Percentiles rank a stretch among this genome's conserved stretches.
These are phyloP conservation scores for Rhytidiadelphus loreus DNA, from an alignment of 225 moss, liverwort and hornwort species.

Conservation along the genomic window DNA sequence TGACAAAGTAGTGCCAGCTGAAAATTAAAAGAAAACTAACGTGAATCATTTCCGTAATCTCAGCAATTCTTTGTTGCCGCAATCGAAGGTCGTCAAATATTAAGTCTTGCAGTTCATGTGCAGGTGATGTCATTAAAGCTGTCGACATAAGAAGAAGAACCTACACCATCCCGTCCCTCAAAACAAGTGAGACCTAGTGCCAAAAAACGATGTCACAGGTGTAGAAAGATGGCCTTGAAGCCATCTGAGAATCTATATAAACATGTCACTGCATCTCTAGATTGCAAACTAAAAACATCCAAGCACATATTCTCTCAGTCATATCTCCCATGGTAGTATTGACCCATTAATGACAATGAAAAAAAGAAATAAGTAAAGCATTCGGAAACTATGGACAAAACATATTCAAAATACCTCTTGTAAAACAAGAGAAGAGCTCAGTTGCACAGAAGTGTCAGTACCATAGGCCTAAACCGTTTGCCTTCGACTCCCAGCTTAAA, in stretches of 20 bases:
- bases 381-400: neutral
- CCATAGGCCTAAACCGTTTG: conserved; percentile 98
- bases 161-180: conserved; percentile 17
- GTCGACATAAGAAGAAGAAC: conserved; percentile 92
- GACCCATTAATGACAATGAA: neutral
- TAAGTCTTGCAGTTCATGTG: conserved; percentile 17
- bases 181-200: neutral
- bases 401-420: conserved; percentile 8
- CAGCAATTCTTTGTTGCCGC: conserved; percentile 79
- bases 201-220: neutral
- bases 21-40: conserved; percentile 23
- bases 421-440: conserved; percentile 12
- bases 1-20: neutral
- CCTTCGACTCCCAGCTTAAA: conserved; percentile 91
- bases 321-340: neutral
- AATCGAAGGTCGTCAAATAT: conserved; percentile 44
- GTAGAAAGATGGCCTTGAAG: neutral
- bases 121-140: conserved; percentile 51
- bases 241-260: neutral
- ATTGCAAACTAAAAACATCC: neutral
- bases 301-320: neutral
- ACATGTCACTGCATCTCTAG: neutral
- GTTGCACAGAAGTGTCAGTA: conserved; percentile 34
- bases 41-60: conserved; percentile 99
- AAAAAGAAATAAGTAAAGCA: neutral